Evolutionary conservation across 306 rosid genomes (phyloP), one percentile per base, ranked within the genome.

Genomic region (Datisca glomerata): DNA sequence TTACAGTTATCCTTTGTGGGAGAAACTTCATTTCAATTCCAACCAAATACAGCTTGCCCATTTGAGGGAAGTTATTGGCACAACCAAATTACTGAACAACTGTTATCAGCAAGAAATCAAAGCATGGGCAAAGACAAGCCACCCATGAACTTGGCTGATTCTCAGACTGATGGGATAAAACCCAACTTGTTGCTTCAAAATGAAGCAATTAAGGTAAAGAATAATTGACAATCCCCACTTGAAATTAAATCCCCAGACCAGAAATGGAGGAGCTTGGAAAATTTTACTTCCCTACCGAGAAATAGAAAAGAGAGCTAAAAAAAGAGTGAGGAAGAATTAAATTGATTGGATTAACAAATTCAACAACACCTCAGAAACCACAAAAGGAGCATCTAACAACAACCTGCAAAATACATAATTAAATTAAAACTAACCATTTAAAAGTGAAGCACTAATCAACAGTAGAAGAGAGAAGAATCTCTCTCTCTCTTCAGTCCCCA

Each of bases 381-480:
- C 59, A 35, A 61, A n/a, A 22, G 65, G 65, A 49, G 63, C 65
- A 55, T 70, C 61, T 35, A 61, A 56, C 58, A 58, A 64, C 73
- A 74, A 74, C 83, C 74, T 74, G 76, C 45, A 55, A 24, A 45
- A 24, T 73, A 74, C 67, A 80, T 80, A 79, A 70, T 38, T 53
- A n/a, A n/a, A n/a, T n/a, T n/a, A 61, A 59, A 59, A 57, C 45
- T 54, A 28, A 25, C 69, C 61, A 40, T 52, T 66, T 50, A 43
- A 61, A 60, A 72, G 66, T 57, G 57, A 53, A 49, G 65, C 41
- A 52, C 51, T 41, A 56, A 67, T 67, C 57, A 67, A 61, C 50
- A 47, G 57, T 44, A 51, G 64, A 27, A 50, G 53, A 54, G 50
- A 70, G 66, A 70, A n/a, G n/a, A n/a, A n/a, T n/a, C n/a, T n/a